phyloP scores from a whole-genome alignment of 2,329 filamentous ascomycete species.

The Fusarium pseudograminearum region DNA sequence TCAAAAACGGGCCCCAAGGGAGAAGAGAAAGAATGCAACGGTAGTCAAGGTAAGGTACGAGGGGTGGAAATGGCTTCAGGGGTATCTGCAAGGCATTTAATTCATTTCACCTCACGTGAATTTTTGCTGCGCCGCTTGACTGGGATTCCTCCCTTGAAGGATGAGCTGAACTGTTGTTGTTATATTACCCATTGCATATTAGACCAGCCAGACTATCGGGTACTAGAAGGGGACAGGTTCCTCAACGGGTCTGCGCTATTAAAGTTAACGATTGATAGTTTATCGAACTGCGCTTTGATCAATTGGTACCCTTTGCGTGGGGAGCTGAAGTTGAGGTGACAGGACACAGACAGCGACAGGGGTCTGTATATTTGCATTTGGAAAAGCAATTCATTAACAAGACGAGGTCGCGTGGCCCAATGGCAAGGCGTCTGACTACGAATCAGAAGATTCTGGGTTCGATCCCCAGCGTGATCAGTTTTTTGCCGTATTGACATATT shows the following conservation, averaged over 20 bases:
- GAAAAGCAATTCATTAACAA: not conserved
- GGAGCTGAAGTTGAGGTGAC: not conserved
- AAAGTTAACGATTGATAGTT: not conserved
- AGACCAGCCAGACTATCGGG: not conserved
- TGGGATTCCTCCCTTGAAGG: slow-evolving; percentile 8
- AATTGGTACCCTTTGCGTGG: not conserved
- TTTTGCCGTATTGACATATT: not conserved
- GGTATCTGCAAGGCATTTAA: slow-evolving; percentile 27
- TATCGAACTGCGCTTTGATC: not conserved
- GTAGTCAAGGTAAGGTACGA: slow-evolving; percentile 12
- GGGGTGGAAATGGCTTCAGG: not conserved
- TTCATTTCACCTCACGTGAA: slow-evolving; percentile 13
- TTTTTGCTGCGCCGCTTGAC: slow-evolving; percentile 16
- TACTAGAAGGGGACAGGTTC: not conserved
- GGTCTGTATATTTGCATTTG: not conserved
- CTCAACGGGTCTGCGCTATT: slow-evolving; percentile 4
- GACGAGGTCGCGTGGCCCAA: slow-evolving; percentile 38
- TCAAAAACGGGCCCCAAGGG: not conserved
- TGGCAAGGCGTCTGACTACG: slow-evolving; percentile 49
- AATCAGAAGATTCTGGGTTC: slow-evolving; percentile 49
- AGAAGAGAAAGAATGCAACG: slow-evolving; percentile 5
- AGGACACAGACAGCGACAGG: accelerated
- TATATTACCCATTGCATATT: not conserved
- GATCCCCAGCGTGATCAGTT: slow-evolving; percentile 44
- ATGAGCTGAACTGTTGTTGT: not conserved